Percentiles rank a stretch among this genome's conserved stretches.
Evolutionary conservation across 805 yeast genomes (phyloP).

Genomic region (Cyberlindnera galapagoensis): DNA sequence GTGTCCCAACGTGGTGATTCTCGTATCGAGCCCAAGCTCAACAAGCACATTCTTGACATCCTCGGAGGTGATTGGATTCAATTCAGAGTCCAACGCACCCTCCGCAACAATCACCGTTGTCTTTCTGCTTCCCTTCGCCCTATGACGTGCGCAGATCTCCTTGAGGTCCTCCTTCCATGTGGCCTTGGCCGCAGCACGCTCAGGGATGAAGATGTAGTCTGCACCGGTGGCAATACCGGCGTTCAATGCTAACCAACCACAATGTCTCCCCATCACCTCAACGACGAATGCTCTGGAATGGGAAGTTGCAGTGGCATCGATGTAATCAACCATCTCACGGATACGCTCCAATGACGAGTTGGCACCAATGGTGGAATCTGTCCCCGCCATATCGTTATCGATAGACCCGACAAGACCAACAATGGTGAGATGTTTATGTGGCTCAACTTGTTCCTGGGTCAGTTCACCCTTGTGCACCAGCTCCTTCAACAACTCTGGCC

Average conservation of each 20-base stretch:
- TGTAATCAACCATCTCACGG: slow-evolving; percentile 90
- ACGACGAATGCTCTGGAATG: slow-evolving; percentile 97
- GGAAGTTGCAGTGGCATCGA: slow-evolving; percentile 95
- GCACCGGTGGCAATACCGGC: slow-evolving; percentile 97
- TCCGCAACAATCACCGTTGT: slow-evolving; percentile 96
- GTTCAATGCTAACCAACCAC: slow-evolving; percentile 98
- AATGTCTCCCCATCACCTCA: slow-evolving; percentile 98
- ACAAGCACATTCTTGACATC: slow-evolving; percentile 79
- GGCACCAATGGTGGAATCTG: slow-evolving; percentile 96
- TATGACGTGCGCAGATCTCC: slow-evolving; percentile 68
- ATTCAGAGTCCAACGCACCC: slow-evolving; percentile 84
- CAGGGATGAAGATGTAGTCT: slow-evolving; percentile 91
- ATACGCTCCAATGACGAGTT: slow-evolving; percentile 90
- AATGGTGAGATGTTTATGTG: slow-evolving; percentile 68
- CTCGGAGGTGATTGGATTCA: slow-evolving; percentile 73
- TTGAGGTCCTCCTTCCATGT: slow-evolving; percentile 81
- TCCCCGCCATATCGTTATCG: slow-evolving; percentile 96
- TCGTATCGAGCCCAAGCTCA: slow-evolving; percentile 83
- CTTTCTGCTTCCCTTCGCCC: slow-evolving; percentile 84
- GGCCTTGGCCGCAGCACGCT: slow-evolving; percentile 71
- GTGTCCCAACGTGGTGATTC: slow-evolving; percentile 93
- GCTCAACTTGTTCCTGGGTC: slow-evolving; percentile 50
- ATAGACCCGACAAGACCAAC: slow-evolving; percentile 96
- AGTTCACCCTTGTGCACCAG: slow-evolving; percentile 50
- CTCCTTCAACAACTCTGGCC: slow-evolving; percentile 85